These are phyloP conservation scores for Amylostereum chailletii DNA, from an alignment of 1,284 basidiomycete species.

Conservation along the genomic window DNA sequence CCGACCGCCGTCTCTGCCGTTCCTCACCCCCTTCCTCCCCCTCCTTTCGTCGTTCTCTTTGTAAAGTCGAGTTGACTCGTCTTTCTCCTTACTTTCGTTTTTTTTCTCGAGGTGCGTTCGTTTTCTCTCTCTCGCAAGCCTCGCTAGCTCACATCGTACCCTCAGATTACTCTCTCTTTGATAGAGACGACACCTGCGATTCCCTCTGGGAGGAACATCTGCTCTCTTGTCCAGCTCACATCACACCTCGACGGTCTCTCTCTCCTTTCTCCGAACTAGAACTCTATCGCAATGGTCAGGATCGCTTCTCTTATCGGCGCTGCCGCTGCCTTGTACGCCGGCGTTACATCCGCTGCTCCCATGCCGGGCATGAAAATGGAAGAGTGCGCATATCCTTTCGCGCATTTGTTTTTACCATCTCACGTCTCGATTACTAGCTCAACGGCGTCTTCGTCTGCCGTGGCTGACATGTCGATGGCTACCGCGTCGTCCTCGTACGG, in stretches of 20 bases:
- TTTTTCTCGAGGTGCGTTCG: conserved; percentile 33
- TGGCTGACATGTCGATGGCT: too few relatives aligned
- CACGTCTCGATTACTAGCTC: too few relatives aligned
- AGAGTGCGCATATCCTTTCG: too few relatives aligned
- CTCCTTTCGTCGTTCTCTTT: conserved; percentile 27
- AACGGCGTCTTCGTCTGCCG: too few relatives aligned
- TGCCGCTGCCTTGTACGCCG: conserved; percentile 41
- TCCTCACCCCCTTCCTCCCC: conserved; percentile 4
- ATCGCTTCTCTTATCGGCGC: conserved; percentile 39
- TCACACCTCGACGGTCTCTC: conserved; percentile 39
- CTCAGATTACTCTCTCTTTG: conserved; percentile 59
- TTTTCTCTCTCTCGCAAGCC: conserved; percentile 1
- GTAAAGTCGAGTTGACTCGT: conserved; percentile 57
- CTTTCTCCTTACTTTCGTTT: conserved; percentile 45
- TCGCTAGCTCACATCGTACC: conserved; percentile 8
- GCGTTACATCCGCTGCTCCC: conserved; percentile 41
- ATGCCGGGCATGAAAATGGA: conserved; percentile 30
- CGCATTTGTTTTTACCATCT: too few relatives aligned
- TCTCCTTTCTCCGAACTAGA: conserved; percentile 19
- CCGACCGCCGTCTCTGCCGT: too few relatives aligned
- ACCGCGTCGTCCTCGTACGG: too few relatives aligned
- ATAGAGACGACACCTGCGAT: conserved; percentile 49
- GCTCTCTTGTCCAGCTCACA: conserved; percentile 34
- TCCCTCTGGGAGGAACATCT: conserved; percentile 44
- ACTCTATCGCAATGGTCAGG: conserved; percentile 37